Percentiles rank a stretch among this genome's conserved stretches.
phyloP scores from a whole-genome alignment of 139 green algal species.

The Yamagishiella unicocca region DNA sequence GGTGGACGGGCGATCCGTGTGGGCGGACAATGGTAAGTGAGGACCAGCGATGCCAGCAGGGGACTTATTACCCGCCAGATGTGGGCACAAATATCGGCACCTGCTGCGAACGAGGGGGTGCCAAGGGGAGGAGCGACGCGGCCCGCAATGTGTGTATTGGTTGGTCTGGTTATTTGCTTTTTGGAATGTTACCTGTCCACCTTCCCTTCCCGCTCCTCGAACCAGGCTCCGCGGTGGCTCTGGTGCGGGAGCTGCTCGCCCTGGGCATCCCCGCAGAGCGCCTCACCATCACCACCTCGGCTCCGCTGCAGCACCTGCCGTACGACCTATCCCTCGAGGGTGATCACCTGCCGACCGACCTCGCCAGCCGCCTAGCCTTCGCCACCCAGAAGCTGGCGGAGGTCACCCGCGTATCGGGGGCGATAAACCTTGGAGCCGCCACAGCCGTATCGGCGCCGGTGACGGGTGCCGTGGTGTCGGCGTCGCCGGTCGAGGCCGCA shows the following conservation, averaged over 20 bases:
- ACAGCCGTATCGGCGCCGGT: neutral
- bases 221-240: slow-evolving; percentile 39
- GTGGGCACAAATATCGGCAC: too few relatives aligned
- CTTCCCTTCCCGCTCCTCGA: too few relatives aligned
- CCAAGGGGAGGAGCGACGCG: too few relatives aligned
- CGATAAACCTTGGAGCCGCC: neutral
- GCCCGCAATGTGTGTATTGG: too few relatives aligned
- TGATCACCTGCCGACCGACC: neutral
- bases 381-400: slow-evolving; percentile 86
- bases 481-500: neutral
- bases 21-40: slow-evolving; percentile 71
- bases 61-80: too few relatives aligned
- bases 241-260: slow-evolving; percentile 60
- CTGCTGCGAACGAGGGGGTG: too few relatives aligned
- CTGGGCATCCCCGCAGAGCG: slow-evolving; percentile 10
- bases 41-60: too few relatives aligned
- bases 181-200: too few relatives aligned
- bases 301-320: slow-evolving; percentile 88
- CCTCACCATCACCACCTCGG: slow-evolving; percentile 69
- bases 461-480: neutral
- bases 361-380: slow-evolving; percentile 77
- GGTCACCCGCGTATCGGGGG: slow-evolving; percentile 54
- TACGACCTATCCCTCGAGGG: slow-evolving; percentile 64
- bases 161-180: too few relatives aligned
- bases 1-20: slow-evolving; percentile 88